Evolutionary conservation across 768 basidiomycete species (phyloP).

Genomic region (Tylopilus plumbeoviolaceoides): DNA sequence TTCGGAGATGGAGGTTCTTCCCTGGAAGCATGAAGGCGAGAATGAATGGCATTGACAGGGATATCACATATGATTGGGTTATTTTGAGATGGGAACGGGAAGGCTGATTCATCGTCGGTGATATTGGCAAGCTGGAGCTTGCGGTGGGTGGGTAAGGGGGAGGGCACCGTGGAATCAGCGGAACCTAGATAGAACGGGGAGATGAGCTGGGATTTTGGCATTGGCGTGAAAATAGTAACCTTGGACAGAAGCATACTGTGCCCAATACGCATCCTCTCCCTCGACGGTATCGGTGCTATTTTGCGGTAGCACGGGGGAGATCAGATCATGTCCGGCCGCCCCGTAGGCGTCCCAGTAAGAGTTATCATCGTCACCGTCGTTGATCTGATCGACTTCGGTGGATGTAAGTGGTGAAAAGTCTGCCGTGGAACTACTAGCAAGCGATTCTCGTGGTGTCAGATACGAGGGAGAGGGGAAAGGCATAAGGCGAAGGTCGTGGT

Average conservation of each 20-base stretch:
- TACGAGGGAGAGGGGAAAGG: constrained; percentile 55
- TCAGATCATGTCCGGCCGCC: constrained; percentile 30
- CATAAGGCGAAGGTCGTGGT: constrained; percentile 66
- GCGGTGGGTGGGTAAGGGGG: constrained; percentile 36
- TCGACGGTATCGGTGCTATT: constrained; percentile 10
- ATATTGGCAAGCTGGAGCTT: constrained; percentile 18
- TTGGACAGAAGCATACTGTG: constrained; percentile 65
- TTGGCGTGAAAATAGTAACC: constrained; percentile 38
- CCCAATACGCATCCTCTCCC: constrained; percentile 70
- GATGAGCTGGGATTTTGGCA: constrained; percentile 6
- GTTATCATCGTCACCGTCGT: constrained; percentile 37
- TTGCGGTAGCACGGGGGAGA: constrained; percentile 14
- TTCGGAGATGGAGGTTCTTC: constrained; percentile 26
- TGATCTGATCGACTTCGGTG: constrained; percentile 17
- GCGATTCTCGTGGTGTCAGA: constrained; percentile 25
- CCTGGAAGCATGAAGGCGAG: constrained; percentile 4
- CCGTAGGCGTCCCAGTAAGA: constrained; percentile 71
- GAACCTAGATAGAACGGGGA: constrained; percentile 43
- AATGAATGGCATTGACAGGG: constrained; percentile 18
- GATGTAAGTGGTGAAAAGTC: not conserved
- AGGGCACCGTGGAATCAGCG: constrained; percentile 65
- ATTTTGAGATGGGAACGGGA: constrained; percentile 4
- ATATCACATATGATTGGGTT: constrained; percentile 8
- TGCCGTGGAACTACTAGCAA: constrained; percentile 25
- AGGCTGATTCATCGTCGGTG: constrained; percentile 1